Conservation (phyloP, 352 stramenopile species). For the Phytopythium boreale region DNA sequence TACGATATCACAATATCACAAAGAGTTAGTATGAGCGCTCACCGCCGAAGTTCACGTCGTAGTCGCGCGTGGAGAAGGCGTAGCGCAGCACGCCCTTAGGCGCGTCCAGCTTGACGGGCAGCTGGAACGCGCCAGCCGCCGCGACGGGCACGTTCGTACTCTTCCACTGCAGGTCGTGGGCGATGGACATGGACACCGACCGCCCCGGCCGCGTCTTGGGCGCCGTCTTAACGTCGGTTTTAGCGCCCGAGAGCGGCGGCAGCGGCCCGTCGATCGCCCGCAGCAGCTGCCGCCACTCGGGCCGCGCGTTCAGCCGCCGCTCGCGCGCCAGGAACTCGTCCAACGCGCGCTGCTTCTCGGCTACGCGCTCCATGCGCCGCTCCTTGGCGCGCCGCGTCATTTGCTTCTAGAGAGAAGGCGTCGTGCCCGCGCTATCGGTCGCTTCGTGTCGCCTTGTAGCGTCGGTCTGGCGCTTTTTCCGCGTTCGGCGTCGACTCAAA, state of each 20-base stretch:
- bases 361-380: constrained; percentile 53
- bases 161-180: constrained; percentile 70
- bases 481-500: not conserved
- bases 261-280: constrained; percentile 43
- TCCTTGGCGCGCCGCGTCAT: constrained; percentile 84
- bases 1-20: no score
- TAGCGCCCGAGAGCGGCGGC: not conserved
- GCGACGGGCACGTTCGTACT: constrained; percentile 72
- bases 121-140: constrained; percentile 54
- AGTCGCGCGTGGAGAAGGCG: constrained; percentile 65
- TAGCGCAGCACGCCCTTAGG: constrained; percentile 54
- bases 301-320: constrained; percentile 33
- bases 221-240: not conserved
- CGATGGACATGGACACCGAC: constrained; percentile 20
- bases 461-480: not conserved
- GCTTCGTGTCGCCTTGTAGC: not conserved
- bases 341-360: constrained; percentile 45
- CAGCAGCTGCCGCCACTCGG: constrained; percentile 60
- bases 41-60: constrained; percentile 68
- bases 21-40: not conserved
- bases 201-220: constrained; percentile 1
- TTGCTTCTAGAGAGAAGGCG: not conserved
- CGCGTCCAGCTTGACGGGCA: constrained; percentile 73
- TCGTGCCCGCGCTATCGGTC: not conserved
- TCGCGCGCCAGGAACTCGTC: constrained; percentile 41